Percentiles rank a stretch among this genome's conserved stretches.
These are phyloP conservation scores for Aspergillus wentii DNA, from an alignment of 495 filamentous ascomycete genomes.

Conservation along the genomic window DNA sequence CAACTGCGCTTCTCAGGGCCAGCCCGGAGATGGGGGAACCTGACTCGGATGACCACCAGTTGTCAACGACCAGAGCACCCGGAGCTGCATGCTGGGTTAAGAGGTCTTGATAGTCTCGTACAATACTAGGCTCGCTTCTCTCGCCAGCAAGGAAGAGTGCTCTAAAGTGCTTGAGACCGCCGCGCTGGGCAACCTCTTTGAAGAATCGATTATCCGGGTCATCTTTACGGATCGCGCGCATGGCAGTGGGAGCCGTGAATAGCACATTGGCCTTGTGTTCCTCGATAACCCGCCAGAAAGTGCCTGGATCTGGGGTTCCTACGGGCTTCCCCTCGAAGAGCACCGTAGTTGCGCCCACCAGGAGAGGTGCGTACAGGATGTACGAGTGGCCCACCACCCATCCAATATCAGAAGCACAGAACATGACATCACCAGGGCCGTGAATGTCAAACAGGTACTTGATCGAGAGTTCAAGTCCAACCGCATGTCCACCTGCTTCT, in stretches of 20 bases:
- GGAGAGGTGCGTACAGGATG: conserved; percentile 78
- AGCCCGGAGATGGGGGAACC: conserved; percentile 86
- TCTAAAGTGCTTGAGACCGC: conserved; percentile 61
- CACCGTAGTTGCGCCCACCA: conserved; percentile 80
- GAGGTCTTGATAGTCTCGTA: conserved; percentile 71
- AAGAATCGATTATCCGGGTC: conserved; percentile 70
- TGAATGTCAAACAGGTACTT: conserved; percentile 73
- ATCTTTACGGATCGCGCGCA: conserved; percentile 81
- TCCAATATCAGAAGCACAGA: conserved; percentile 77
- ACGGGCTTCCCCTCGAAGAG: conserved; percentile 91
- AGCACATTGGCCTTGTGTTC: conserved; percentile 80
- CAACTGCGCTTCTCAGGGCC: conserved; percentile 46
- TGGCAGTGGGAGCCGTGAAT: conserved; percentile 82
- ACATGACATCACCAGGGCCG: conserved; percentile 79
- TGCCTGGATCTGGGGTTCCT: conserved; percentile 80
- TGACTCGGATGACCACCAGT: conserved; percentile 95
- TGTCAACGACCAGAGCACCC: conserved; percentile 73
- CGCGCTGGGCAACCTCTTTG: conserved; percentile 52
- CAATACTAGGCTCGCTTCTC: conserved; percentile 80
- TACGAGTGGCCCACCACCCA: conserved; percentile 86
- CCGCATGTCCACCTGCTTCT: conserved; percentile 81
- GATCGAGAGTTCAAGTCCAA: conserved; percentile 76
- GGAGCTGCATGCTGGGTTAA: conserved; percentile 57
- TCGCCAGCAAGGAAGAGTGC: conserved; percentile 87
- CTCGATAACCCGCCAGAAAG: conserved; percentile 82